Evolutionary conservation across 1,284 basidiomycete species (phyloP), one percentile per base, ranked within the genome.

Genomic region (Apiotrichum mycotoxinovorans): DNA sequence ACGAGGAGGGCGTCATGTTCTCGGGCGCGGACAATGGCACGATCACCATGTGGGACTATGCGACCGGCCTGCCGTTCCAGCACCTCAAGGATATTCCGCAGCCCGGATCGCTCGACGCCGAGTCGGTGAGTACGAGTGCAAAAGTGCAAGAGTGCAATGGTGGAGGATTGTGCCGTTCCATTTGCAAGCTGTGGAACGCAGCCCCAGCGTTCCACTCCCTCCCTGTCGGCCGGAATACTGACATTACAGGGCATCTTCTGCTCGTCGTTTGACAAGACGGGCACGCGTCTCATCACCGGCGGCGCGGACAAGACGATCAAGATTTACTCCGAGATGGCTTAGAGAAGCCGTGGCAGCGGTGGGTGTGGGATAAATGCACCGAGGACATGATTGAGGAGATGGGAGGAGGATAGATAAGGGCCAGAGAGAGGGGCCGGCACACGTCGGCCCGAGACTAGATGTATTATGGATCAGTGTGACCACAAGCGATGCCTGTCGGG

Each of bases 221-320:
- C n/a, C n/a, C n/a, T n/a, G n/a, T n/a, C n/a, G n/a, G n/a, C n/a
- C n/a, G n/a, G n/a, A n/a, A n/a, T n/a, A n/a, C n/a, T n/a, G n/a
- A n/a, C n/a, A n/a, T n/a, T 35, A 1, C 52, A 77, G 74, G 73
- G 76, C 51, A 84, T 92, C 4, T 94, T 98, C 81, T 96, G 91
- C 73, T 97, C 93, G 18, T 90, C 92, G 5, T 98, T 98, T 78
- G 95, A 98, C 76, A 82, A 87, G 73, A 98, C 95, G 0, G 96
- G 95, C 3, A 95, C 93, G 34, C 82, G 96, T 46, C 78, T 98
- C 59, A 95, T 98, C 65, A 98, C 93, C 1, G 96, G 95, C 48
- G 89, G 94, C 23, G 95, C 95, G 10, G 95, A 99, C 80, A 98
- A 98, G 83, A 98, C 93, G 11, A 94, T 96, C 80, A 96, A 96